Evolutionary conservation across 169 alveolate genomes (phyloP).

Genomic region (Plasmodium falciparum): DNA sequence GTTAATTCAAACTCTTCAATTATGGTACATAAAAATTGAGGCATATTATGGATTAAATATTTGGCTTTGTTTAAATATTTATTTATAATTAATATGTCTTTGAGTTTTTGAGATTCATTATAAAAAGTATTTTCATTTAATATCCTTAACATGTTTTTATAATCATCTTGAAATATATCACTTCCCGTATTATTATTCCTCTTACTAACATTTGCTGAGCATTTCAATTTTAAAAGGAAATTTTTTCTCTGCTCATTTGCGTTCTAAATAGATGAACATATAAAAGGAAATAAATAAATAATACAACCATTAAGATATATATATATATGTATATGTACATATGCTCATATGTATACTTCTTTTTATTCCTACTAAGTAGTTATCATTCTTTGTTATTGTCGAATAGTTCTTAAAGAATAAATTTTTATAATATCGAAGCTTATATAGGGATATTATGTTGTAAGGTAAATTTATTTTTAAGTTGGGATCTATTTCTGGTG

Average conservation of each 20-base stretch:
- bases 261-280: conserved; percentile 10
- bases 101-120: conserved; percentile 29
- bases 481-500: conserved; percentile 12
- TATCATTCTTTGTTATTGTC: conserved; percentile 53
- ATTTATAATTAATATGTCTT: conserved; percentile 48
- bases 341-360: background rate
- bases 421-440: conserved; percentile 37
- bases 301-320: background rate
- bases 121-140: conserved; percentile 29
- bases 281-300: background rate
- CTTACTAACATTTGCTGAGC: conserved; percentile 36
- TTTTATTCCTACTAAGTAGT: conserved; percentile 34
- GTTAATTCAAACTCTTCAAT: conserved; percentile 57
- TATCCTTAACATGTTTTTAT: conserved; percentile 47
- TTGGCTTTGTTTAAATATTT: conserved; percentile 55
- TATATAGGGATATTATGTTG: conserved; percentile 36
- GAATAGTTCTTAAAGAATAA: conserved; percentile 38
- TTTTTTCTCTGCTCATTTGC: conserved; percentile 61
- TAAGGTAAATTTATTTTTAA: conserved; percentile 48
- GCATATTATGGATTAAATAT: conserved; percentile 22
- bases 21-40: conserved; percentile 45
- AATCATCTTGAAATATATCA: conserved; percentile 43
- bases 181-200: background rate
- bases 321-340: background rate
- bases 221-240: conserved; percentile 30